Base-by-base conservation (phyloP, 2,329 filamentous ascomycete species). In the Dactylonectria macrodidyma region DNA sequence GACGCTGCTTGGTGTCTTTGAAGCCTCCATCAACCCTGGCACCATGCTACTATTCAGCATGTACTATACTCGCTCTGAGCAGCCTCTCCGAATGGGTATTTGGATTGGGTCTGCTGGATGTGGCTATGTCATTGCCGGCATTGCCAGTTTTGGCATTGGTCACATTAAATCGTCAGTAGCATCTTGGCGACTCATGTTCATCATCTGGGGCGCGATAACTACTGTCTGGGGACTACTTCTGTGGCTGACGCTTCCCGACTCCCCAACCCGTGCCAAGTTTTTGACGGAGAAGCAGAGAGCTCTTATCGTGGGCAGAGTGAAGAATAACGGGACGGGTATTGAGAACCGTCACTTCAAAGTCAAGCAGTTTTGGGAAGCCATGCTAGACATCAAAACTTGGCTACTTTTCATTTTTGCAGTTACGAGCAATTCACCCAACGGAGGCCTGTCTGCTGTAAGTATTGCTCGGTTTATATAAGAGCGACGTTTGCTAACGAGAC, bases 311-410 rank as follows among this genome's bases (percentile, higher is more conserved):
- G 82, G 85, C 62, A 79, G 87, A 5, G 71, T 89, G 1, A 79
- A 84, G 4, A 82, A 81, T 1, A 87, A 88, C 59, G 87, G 88
- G 62, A 88, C 86, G 0, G 86, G 86, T 9, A 73, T 76, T 6
- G 86, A 88, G 73, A 88, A 89, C 63, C 87, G 87, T 70, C 75
- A 83, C 70, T 73, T 88, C 26, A 86, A 86, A 66, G 78, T 78
- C 70, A 76, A 78, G 11, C 86, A 87, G 67, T 82, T 88, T 30
- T 77, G 78, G 12, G 86, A 88, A 70, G 84, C 85, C 0, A 72
- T 84, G 1, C 55, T 76, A 3, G 89, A 91, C 70, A 83, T 87
- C 0, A 90, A 91, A 78, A 88, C 87, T 0, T 91, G 88, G 87
- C 81, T 90, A 16, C 73, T 90, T 5, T 88, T 89, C 65, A 68